Conservation (phyloP, 139 green algal genomes). For the Coelastrella sp. region DNA sequence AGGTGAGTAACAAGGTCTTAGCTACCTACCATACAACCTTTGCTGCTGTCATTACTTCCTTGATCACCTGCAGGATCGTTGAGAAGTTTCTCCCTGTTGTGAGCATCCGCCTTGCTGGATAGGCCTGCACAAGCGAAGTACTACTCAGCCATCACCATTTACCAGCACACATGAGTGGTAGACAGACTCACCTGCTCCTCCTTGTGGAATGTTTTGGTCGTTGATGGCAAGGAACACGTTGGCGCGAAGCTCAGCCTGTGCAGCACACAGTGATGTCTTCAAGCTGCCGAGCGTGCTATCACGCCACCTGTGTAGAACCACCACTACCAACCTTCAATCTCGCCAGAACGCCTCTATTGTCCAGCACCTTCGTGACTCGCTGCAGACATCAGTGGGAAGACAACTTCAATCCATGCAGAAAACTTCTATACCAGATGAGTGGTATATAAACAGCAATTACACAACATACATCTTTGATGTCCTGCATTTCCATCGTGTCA, state of each 20-base stretch:
- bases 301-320: not conserved
- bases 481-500: not conserved
- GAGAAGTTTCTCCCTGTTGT: slow-evolving; percentile 7
- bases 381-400: not conserved
- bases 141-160: no score
- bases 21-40: no score
- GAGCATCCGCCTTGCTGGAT: not conserved
- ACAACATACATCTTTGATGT: not conserved
- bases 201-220: slow-evolving; percentile 51
- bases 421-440: no score
- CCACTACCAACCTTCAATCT: slow-evolving; percentile 24
- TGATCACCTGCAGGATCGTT: not conserved
- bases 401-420: not conserved
- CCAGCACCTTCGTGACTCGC: slow-evolving; percentile 23
- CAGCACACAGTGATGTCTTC: not conserved
- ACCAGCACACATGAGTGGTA: not conserved
- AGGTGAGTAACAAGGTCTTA: no score
- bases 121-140: slow-evolving; percentile 26
- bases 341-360: slow-evolving; percentile 28
- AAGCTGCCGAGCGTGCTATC: not conserved
- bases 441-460: no score
- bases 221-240: slow-evolving; percentile 65
- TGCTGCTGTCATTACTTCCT: not conserved
- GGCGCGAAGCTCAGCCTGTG: slow-evolving; percentile 61
- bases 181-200: slow-evolving; percentile 34